Base-by-base conservation (phyloP, 2,329 filamentous ascomycete genomes). In the Colletotrichum zoysiae region DNA sequence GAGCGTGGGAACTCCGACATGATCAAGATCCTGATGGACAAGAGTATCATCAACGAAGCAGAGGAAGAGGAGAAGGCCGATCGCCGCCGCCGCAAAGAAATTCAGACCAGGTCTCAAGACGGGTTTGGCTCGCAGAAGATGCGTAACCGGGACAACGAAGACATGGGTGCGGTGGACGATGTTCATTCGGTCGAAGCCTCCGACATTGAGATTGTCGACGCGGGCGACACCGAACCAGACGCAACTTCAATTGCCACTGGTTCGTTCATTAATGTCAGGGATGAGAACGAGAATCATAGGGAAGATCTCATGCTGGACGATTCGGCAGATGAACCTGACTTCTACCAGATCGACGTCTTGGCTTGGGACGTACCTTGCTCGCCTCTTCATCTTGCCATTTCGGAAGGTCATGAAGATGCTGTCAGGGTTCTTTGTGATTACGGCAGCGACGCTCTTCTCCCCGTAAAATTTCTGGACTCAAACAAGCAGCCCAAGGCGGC, bases 361-460 rank as follows among this genome's bases (percentile, higher is more conserved):
- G 89, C 93, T 1, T 97, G 94, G 94, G 94, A 97, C 76, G 88
- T 86, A 6, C 89, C 91, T 5, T 89, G 90, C 69, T 92, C 92
- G 16, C 90, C 94, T 1, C 85, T 97, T 6, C 94, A 97, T 79
- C 86, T 95, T 38, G 94, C 94, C 9, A 94, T 97, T 72, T 79
- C 93, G 1, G 88, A 89, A 71, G 93, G 93, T 0, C 91, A 95
- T 74, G 83, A 88, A 35, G 87, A 92, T 5, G 88, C 90, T 14
- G 92, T 95, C 18, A 88, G 91, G 69, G 80, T 89, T 33, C 87
- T 97, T 8, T 92, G 93, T 64, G 85, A 90, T 56, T 96, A 93
- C 77, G 94, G 93, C 9, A 93, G 93, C 5, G 93, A 97, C 79
- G 86, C 92, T 0, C 84, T 95, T 20, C 83, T 94, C 30, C 93